Conservation (phyloP, 2,329 filamentous ascomycete genomes). For the Berkeleyomyces rouxiae region DNA sequence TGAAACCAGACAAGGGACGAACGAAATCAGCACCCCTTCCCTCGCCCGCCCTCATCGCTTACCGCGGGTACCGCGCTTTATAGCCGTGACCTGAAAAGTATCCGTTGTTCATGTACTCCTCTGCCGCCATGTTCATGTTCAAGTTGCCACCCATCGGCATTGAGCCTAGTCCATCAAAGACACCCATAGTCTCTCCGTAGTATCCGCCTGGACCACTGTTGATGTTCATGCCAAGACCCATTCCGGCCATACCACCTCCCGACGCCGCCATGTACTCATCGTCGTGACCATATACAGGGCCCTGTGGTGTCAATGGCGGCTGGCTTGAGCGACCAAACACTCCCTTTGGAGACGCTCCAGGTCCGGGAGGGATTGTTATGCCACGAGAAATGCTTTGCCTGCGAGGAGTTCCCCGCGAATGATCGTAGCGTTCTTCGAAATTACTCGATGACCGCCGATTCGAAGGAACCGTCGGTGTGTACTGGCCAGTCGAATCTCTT, state of each 20-base stretch:
- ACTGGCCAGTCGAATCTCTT: not conserved
- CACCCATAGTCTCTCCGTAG: not conserved
- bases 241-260: not conserved
- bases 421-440: constrained; percentile 2
- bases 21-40: not conserved
- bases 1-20: not conserved
- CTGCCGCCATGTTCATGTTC: constrained; percentile 1
- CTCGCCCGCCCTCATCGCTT: not conserved
- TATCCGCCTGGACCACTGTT: constrained; percentile 2
- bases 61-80: not conserved
- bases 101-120: constrained; percentile 1
- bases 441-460: not conserved
- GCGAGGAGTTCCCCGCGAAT: not conserved
- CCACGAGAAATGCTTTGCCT: constrained; percentile 9
- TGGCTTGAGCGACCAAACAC: not conserved
- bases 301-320: not conserved
- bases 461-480: not conserved
- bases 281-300: not conserved
- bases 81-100: not conserved
- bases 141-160: not conserved
- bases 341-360: constrained; percentile 1
- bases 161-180: not conserved
- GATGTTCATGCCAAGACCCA: constrained; percentile 5
- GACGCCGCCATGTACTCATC: not conserved
- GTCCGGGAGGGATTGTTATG: not conserved